These are phyloP conservation scores for Holtermannia corniformis DNA, from an alignment of 768 basidiomycete species.

Conservation along the genomic window DNA sequence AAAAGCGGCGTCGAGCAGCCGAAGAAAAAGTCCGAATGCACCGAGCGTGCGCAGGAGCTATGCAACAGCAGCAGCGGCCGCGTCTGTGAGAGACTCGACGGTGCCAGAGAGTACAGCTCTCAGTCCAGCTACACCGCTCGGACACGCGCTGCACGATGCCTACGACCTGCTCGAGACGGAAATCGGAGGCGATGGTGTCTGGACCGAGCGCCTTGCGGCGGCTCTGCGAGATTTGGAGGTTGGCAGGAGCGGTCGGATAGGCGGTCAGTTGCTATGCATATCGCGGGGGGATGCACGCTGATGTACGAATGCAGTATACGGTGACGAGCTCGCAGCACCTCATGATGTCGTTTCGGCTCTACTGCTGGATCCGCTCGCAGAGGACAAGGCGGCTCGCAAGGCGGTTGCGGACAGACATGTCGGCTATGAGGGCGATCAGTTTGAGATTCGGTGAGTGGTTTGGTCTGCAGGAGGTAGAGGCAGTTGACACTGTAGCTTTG, in stretches of 20 bases:
- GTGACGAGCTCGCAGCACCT: conserved; percentile 18
- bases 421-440: conserved; percentile 5
- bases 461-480: neutral
- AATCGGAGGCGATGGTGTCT: conserved; percentile 28
- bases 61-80: neutral
- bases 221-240: conserved; percentile 12
- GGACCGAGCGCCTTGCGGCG: conserved; percentile 14
- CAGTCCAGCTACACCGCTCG: neutral
- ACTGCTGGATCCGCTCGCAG: conserved; percentile 30
- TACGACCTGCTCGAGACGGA: conserved; percentile 15
- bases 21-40: too few species aligned
- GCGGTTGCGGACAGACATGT: conserved; percentile 16
- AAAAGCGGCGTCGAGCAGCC: too few species aligned
- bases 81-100: neutral
- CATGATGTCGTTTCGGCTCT: conserved; percentile 28
- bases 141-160: conserved; percentile 4
- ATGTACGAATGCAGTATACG: conserved; percentile 16
- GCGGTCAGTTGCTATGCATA: conserved; percentile 2
- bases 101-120: neutral
- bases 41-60: too few species aligned
- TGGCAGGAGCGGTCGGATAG: conserved; percentile 6
- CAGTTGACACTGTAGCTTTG: neutral
- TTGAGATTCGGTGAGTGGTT: conserved; percentile 10
- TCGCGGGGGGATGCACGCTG: neutral
- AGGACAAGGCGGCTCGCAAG: conserved; percentile 6